Conservation (phyloP, 2,329 filamentous ascomycete genomes). For the Myotisia sp. region DNA sequence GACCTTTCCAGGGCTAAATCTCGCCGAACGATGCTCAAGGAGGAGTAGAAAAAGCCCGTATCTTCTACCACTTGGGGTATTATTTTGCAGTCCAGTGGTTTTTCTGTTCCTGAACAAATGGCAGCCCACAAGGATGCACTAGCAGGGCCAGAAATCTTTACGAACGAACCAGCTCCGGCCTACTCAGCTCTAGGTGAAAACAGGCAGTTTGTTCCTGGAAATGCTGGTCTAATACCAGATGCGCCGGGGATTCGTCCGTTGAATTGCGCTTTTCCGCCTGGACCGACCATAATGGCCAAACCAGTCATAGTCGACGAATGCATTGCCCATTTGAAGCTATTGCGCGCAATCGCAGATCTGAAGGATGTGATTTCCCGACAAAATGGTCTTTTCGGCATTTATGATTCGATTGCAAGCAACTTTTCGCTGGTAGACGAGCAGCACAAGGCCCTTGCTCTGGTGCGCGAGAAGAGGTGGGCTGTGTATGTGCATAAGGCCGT, state of each 20-base stretch:
- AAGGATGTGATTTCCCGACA: conserved; percentile 52
- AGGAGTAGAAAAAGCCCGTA: no score
- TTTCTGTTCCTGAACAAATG: no score
- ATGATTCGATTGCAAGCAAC: conserved; percentile 30
- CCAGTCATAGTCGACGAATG: conserved; percentile 40
- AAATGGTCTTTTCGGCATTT: conserved; percentile 53
- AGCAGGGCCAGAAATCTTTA: not conserved
- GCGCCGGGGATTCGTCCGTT: conserved; percentile 1
- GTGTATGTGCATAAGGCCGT: conserved; percentile 55
- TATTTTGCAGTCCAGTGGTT: no score
- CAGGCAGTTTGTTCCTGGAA: no score
- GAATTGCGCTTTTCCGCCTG: not conserved
- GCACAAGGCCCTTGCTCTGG: conserved; percentile 35
- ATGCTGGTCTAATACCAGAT: no score
- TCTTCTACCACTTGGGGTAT: no score
- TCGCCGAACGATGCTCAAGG: no score
- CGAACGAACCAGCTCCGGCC: not conserved
- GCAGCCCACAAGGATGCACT: not conserved
- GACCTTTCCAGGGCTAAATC: no score
- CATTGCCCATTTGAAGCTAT: conserved; percentile 58
- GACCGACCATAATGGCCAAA: not conserved
- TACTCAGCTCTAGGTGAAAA: not conserved
- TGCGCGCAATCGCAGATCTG: conserved; percentile 52
- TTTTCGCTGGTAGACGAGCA: conserved; percentile 24
- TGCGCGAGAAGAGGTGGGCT: conserved; percentile 61